Evolutionary conservation across 2,329 filamentous ascomycete genomes (phyloP).

Genomic region (Coniochaeta ligniaria): DNA sequence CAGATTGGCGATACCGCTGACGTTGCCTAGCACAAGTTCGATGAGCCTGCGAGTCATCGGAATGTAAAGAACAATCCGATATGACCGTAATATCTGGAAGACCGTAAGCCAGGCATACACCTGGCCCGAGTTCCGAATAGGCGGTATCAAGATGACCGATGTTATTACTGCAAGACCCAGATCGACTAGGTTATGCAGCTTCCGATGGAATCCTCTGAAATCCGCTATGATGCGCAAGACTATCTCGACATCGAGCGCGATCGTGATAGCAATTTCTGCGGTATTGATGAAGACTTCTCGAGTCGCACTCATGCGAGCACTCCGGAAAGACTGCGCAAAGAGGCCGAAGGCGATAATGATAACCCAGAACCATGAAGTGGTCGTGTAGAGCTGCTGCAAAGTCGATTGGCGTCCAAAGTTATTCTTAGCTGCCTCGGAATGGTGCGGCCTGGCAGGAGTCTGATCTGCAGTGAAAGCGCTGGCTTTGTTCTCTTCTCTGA

Average conservation of each 20-base stretch:
- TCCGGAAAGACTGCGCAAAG: conserved; percentile 71
- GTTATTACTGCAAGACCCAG: conserved; percentile 74
- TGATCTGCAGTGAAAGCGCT: conserved; percentile 85
- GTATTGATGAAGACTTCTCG: conserved; percentile 60
- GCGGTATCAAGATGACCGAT: conserved; percentile 76
- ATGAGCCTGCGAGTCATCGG: conserved; percentile 84
- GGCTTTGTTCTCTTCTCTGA: conserved; percentile 88
- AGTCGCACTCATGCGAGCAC: conserved; percentile 60
- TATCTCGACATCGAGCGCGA: conserved; percentile 77
- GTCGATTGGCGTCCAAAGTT: conserved; percentile 31
- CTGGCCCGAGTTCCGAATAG: conserved; percentile 63
- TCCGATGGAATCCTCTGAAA: conserved; percentile 73
- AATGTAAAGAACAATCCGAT: conserved; percentile 84
- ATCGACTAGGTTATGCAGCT: conserved; percentile 72
- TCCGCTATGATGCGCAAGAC: conserved; percentile 68
- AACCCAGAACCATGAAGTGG: conserved; percentile 72
- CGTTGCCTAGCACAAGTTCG: conserved; percentile 80
- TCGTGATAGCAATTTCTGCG: conserved; percentile 69
- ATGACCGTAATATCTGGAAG: conserved; percentile 88
- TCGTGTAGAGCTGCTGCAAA: conserved; percentile 68
- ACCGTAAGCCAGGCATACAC: conserved; percentile 82
- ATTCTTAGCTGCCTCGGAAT: conserved; percentile 26
- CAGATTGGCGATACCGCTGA: conserved; percentile 84
- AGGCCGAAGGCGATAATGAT: conserved; percentile 72
- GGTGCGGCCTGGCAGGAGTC: conserved; percentile 28